phyloP scores from a whole-genome alignment of 1,284 basidiomycete genomes.

The Marasmius oreades region DNA sequence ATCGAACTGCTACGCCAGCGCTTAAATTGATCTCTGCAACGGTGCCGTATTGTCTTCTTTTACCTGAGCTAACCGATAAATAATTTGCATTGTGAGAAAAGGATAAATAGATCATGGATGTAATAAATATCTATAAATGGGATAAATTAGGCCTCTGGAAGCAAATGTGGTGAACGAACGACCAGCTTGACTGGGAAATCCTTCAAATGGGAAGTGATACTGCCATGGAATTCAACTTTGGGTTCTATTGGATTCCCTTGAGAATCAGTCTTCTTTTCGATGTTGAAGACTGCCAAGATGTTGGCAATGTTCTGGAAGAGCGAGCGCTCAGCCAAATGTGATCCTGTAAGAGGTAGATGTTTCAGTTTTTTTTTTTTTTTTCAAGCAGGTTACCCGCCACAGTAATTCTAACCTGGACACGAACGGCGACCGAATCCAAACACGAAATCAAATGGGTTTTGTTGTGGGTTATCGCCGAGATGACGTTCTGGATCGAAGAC shows the following conservation, averaged over 20 bases:
- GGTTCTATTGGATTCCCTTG: constrained; percentile 5
- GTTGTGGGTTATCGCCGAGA: constrained; percentile 12
- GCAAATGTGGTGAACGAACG: not conserved
- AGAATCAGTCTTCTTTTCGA: constrained; percentile 31
- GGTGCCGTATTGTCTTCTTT: not conserved
- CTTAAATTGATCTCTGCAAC: not conserved
- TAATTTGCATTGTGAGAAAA: no score
- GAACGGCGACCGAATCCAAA: constrained; percentile 23
- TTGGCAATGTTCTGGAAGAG: constrained; percentile 31
- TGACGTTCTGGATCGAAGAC: constrained; percentile 24
- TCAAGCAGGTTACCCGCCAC: no score
- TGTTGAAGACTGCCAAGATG: constrained; percentile 35
- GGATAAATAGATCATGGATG: no score
- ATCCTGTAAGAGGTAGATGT: no score
- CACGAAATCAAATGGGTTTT: constrained; percentile 16
- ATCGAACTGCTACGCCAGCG: not conserved
- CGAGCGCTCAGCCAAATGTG: constrained; percentile 32
- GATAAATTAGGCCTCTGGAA: no score
- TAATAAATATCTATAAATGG: no score
- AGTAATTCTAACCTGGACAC: constrained; percentile 12
- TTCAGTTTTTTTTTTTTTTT: no score
- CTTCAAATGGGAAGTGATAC: not conserved
- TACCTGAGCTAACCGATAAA: not conserved
- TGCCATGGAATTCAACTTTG: not conserved
- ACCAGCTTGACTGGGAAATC: not conserved